Evolutionary conservation across 1,284 basidiomycete species (phyloP), one percentile per base, ranked within the genome.

Genomic region (Trichosporon asahii): DNA sequence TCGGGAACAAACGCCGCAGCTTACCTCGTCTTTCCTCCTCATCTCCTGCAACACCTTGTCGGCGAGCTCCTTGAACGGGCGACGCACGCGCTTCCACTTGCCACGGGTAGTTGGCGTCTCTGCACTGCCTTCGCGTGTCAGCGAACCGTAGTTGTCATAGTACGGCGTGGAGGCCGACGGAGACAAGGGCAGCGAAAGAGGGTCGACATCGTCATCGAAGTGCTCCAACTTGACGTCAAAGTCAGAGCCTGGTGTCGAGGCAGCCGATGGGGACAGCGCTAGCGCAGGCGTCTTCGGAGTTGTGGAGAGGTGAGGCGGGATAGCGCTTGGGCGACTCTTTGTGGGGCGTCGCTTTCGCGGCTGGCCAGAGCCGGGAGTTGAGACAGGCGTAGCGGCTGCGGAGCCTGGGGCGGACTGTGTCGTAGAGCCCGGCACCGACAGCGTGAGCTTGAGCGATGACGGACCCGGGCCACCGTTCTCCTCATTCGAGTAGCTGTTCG

Each of bases 31-130:
- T 65, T 77, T 78, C 63, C 77, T 73, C 31, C 79, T 68, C 65
- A 83, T 73, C 70, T 83, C 80, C 0, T 68, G 60, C 66, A 83
- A 70, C 11, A 81, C 74, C 73, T 78, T 81, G 35, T 73, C 72
- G 27, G 77, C 65, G 11, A 80, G 70, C 68, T 83, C 82, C 57
- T 76, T 77, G 65, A 83, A 72, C 7, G 82, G 82, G 63, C 75
- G 76, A 71, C 79, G 80, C 23, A 78, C 66, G 15, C 80, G 77
- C 73, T 73, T 75, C 80, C 78, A 80, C 65, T 76, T 77, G 23
- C 57, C 57, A 7, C 70, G 68, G 21, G 67, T 69, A 29, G 72
- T 72, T 7, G 73, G 76, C 14, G 73, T 74, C 3, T 72, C 72
- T 9, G 40, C 49, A 25, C 70, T 64, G 12, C 66, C 61, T 23